Conservation (phyloP, 2,329 filamentous ascomycete genomes). For the Pseudocercospora eumusae region DNA sequence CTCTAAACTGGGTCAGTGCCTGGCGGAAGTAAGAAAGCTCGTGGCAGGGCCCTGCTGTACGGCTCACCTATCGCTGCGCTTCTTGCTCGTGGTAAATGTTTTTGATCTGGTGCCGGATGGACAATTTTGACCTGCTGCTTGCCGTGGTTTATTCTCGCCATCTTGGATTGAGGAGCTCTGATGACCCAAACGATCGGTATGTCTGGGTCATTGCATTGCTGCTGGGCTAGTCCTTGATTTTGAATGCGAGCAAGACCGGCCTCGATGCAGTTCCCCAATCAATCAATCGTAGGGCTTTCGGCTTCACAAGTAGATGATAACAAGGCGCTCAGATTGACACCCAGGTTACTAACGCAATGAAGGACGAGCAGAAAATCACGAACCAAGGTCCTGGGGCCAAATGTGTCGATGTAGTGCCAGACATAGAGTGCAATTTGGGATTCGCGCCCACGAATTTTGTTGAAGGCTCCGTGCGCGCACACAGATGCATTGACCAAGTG, state of each 20-base stretch:
- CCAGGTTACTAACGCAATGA: conserved; percentile 1
- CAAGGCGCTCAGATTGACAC: background rate
- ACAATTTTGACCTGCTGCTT: conserved; percentile 7
- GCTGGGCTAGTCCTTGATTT: background rate
- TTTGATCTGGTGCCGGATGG: background rate
- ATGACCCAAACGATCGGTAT: background rate
- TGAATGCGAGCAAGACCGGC: conserved; percentile 3
- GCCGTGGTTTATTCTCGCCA: background rate
- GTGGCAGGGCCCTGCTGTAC: background rate
- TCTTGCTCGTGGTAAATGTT: background rate
- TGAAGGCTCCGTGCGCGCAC: background rate
- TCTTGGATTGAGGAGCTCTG: background rate
- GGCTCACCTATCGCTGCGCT: background rate
- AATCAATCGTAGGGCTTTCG: background rate
- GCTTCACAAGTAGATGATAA: background rate
- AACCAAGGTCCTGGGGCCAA: background rate
- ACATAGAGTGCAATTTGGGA: background rate
- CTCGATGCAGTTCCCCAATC: background rate
- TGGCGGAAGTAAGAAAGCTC: background rate
- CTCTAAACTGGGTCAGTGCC: background rate
- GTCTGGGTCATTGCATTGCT: background rate
- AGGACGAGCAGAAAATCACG: background rate
- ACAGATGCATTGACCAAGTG: conserved; percentile 20
- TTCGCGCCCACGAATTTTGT: background rate
- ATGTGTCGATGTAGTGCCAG: background rate